Base-by-base conservation (phyloP, 2,329 filamentous ascomycete genomes). In the Pleomassaria siparia region DNA sequence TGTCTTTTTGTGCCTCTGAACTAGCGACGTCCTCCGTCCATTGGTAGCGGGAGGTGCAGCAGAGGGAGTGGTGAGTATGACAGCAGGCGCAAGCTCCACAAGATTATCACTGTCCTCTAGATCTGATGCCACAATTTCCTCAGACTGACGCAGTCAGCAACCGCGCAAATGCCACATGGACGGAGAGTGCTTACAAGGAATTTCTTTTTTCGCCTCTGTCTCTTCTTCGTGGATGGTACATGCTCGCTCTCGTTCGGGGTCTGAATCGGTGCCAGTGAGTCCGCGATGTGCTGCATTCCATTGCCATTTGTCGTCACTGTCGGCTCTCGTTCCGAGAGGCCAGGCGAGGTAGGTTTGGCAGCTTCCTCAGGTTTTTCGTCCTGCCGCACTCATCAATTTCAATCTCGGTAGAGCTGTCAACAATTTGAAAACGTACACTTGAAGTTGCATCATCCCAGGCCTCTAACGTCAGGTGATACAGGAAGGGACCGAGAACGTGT, bases 171-270 rank as follows among this genome's bases (percentile, higher is more conserved):
- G n/a, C n/a, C n/a, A n/a, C 44, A 41, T 49, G 22, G 47, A 36
- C 25, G 41, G 35, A 25, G 44, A 43, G 21, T 43, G 16, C 53
- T 53, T 54, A 66, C 62, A 22, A 53, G 52, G 26, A 58, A 62
- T 49, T 65, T 66, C 52, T 63, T 68, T 51, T 55, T 62, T 22
- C 53, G 49, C 50, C 56, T 66, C 9, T 62, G 58, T 63, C 44
- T 32, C 43, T 60, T 63, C 44, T 67, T 67, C n/a, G 53, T 50
- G 18, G 63, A 58, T 5, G 46, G 47, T 50, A 48, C 55, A 16
- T 54, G 22, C 29, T 63, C 59, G 33, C 59, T 59, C n/a, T 48
- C 39, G 25, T 54, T 60, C n/a, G 55, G 40, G 8, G 43, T 39
- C 35, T 53, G 35, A 26, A 50, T 42, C 21, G 61, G 43, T 22